Percentiles rank a stretch among this genome's conserved stretches.
Evolutionary conservation across 2,329 filamentous ascomycete species (phyloP).

Genomic region (Neonectria sp.): DNA sequence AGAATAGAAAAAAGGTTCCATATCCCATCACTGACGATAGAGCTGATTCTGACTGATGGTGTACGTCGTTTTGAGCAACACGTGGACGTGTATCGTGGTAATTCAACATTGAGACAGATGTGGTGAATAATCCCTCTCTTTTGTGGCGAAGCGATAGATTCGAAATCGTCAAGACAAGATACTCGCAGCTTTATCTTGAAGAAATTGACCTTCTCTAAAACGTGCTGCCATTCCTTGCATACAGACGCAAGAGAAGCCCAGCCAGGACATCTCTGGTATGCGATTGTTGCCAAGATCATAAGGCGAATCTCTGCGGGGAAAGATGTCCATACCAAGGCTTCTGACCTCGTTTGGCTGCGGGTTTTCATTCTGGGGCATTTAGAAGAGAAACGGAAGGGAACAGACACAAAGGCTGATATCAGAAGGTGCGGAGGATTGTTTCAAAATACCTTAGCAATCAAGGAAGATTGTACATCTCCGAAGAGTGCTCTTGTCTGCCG

Average conservation of each 20-base stretch:
- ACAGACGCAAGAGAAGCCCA: slow-evolving; percentile 53
- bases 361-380: not conserved
- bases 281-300: slow-evolving; percentile 49
- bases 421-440: not conserved
- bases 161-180: slow-evolving; percentile 45
- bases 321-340: slow-evolving; percentile 32
- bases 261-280: slow-evolving; percentile 47
- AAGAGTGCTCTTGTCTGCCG: no score
- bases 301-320: slow-evolving; percentile 50
- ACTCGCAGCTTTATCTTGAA: slow-evolving; percentile 43
- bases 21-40: slow-evolving; percentile 41
- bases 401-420: not conserved
- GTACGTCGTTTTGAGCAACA: slow-evolving; percentile 32
- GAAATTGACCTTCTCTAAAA: slow-evolving; percentile 51
- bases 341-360: not conserved
- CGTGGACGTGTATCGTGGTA: slow-evolving; percentile 46
- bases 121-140: slow-evolving; percentile 44
- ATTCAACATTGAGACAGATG: slow-evolving; percentile 50
- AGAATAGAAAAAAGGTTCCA: slow-evolving; percentile 51
- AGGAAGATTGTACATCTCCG: no score
- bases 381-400: not conserved
- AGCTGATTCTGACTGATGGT: not conserved
- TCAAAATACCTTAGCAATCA: not conserved
- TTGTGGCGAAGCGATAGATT: slow-evolving; percentile 35
- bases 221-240: slow-evolving; percentile 54